Evolutionary conservation across 1,284 basidiomycete genomes (phyloP), one percentile per base, ranked within the genome.

Genomic region (Amylostereum areolatum): DNA sequence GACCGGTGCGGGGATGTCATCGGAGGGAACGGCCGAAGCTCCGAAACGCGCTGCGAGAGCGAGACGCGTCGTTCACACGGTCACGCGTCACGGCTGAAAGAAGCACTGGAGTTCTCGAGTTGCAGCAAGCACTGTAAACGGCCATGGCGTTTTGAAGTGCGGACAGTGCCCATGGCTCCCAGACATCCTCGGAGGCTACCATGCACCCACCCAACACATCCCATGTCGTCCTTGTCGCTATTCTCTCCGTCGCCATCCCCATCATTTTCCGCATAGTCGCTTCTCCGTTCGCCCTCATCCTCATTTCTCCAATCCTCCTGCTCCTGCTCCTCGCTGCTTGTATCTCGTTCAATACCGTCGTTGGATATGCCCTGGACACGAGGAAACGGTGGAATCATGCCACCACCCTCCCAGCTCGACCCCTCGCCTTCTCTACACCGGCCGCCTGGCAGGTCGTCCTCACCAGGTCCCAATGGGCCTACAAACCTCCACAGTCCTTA

Each of bases 381-480:
- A 72, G 63, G 30, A 61, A 62, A 36, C 59, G 65, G 12, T 54
- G 57, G 1, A 52, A 58, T 18, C 57, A 72, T 48, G 64, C 65
- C 34, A 67, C 81, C 27, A 66, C 68, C 11, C 66, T 67, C 50
- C 80, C 83, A 1, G 80, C 88, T 9, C 75, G 79, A 34, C 86
- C 87, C 0, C 73, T 93, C 43, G 77, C 80, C 2, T 94, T 95
- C 69, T 90, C 90, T 5, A 92, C 90, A 1, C 88, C 90, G 10
- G 91, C 92, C 47, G 91, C 92, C 37, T 95, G 92, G 92, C 87
- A 92, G 60, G 89, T 85, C 1, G 85, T 91, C 37, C 73, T 89
- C 41, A 92, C 81, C 37, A 80, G 90, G 28, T 87, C 86, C 7
- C 80, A 85, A 62, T 95, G 92, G 92, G 89, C 85, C 2, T 77